Base-by-base conservation (phyloP, 176 grass and related monocot genomes). In the Olyra latifolia region DNA sequence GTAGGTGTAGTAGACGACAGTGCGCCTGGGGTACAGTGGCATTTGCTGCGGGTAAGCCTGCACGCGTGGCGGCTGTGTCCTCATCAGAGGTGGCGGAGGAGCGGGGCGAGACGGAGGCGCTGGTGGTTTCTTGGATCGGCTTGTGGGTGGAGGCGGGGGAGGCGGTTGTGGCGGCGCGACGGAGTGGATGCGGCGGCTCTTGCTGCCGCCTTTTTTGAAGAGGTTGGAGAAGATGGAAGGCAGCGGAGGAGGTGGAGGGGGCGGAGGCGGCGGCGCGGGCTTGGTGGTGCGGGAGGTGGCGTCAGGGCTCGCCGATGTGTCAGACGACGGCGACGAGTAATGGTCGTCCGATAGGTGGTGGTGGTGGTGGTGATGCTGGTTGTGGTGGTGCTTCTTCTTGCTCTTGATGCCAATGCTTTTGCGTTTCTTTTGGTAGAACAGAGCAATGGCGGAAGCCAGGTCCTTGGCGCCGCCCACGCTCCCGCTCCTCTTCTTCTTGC, bases 341-440 rank as follows among this genome's bases (percentile, higher is more conserved):
- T 89, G 78, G 77, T 78, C 88, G 55, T 95, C 79, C 66, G 56
- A 85, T 20, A 85, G 77, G 62, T 84, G 82, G 53, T 74, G 68
- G 32, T 82, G 68, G 32, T 82, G 82, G 38, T 17, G 38, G 19
- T 92, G 82, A 0, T 91, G 74, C 9, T 80, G 77, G 20, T 2
- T 9, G 64, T 93, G 85, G 2, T 91, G 82, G 32, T 89, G 72
- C 44, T 82, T 44, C 67, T 85, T 71, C 81, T 83, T 97, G 55
- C 77, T 85, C 59, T 75, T 93, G 82, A 89, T 99, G 74, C 69
- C 42, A 4, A 89, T 86, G 69, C 88, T 83, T 74, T 89, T 93
- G 78, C 80, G 91, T 74, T 94, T 95, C 88, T 93, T 99, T 81
- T 93, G 88, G 77, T 93, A 95, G 76, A 99, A 99, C 15, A 83